A percentile compares a stretch with the other conserved stretches of the same genome.
Evolutionary conservation across 805 yeast genomes (phyloP).

Genomic region (Kodamaea kaohsiungensis): DNA sequence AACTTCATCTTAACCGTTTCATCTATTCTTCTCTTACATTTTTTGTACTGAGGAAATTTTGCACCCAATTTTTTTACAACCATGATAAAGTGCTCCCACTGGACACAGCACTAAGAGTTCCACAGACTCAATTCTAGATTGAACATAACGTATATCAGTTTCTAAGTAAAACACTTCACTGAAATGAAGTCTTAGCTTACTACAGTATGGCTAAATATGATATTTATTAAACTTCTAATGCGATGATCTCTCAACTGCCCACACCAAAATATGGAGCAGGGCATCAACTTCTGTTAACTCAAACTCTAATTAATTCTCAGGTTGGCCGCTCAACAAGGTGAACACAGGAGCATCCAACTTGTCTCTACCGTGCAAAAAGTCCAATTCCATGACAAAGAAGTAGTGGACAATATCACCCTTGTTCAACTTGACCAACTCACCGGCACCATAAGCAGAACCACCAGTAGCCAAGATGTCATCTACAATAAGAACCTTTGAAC

Average conservation of each 20-base stretch:
- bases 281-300: no score
- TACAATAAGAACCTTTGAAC: conserved; percentile 80
- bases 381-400: conserved; percentile 89
- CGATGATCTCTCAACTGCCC: no score
- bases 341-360: conserved; percentile 83
- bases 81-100: no score
- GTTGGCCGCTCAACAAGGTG: conserved; percentile 84
- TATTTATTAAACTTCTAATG: neutral
- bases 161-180: no score
- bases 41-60: neutral
- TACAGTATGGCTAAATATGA: no score
- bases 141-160: no score
- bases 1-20: neutral
- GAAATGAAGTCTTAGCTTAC: no score
- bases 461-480: conserved; percentile 99
- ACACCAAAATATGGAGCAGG: no score
- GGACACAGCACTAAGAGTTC: no score
- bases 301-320: conserved; percentile 41
- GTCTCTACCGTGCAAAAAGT: conserved; percentile 91
- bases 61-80: neutral
- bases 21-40: no score
- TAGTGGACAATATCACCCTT: conserved; percentile 78
- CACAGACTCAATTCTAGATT: no score
- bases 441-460: conserved; percentile 95
- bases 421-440: conserved; percentile 67